These are phyloP conservation scores for Magnaporthiopsis poae DNA, from an alignment of 2,329 filamentous ascomycete genomes.

Conservation along the genomic window DNA sequence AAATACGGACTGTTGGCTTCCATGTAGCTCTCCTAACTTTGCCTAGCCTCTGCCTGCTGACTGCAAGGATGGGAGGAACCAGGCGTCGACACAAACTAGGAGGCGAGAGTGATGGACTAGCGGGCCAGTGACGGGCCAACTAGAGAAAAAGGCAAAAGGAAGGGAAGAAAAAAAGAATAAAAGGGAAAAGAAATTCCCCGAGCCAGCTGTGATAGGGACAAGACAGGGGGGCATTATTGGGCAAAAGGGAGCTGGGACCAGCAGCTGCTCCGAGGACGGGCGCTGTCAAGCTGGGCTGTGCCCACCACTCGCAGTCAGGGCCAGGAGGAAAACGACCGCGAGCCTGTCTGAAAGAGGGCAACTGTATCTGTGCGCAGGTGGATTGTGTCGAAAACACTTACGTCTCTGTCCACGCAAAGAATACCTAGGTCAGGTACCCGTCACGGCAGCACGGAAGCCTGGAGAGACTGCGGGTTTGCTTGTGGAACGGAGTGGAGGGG, in stretches of 20 bases:
- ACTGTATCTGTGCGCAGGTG: neutral
- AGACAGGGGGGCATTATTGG: neutral
- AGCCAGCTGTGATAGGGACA: constrained; percentile 8
- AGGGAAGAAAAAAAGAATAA: neutral
- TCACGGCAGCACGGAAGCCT: neutral
- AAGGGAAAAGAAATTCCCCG: neutral
- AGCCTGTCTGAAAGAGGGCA: neutral
- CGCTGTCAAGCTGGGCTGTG: neutral
- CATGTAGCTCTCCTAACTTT: neutral
- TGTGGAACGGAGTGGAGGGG: too few relatives aligned
- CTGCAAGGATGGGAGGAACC: neutral
- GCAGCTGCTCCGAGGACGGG: neutral
- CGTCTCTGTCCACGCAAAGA: neutral
- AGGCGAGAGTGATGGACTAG: neutral
- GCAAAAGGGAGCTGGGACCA: neutral
- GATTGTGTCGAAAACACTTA: neutral
- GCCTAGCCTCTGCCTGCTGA: neutral
- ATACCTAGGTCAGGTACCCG: neutral
- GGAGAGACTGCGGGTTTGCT: neutral
- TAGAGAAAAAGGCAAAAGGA: neutral
- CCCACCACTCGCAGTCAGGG: neutral
- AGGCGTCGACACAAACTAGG: neutral
- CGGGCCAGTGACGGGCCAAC: neutral
- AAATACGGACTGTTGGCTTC: neutral
- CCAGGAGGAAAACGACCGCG: neutral